A percentile compares a stretch with the other conserved stretches of the same genome.
Conservation (phyloP, 2,329 filamentous ascomycete genomes). For the Penicillium occitanis region DNA sequence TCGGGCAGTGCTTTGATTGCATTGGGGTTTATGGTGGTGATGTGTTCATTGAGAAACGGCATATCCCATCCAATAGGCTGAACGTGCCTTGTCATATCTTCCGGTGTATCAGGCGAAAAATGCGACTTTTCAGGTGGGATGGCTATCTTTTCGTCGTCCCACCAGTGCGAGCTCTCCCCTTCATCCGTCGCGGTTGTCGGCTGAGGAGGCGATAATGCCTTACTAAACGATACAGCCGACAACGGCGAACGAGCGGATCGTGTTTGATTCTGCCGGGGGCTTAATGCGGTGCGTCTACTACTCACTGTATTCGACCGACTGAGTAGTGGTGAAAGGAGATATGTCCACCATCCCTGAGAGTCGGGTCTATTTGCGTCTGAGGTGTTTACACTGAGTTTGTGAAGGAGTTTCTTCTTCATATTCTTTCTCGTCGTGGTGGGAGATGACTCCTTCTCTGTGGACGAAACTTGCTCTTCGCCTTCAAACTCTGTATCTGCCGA, state of each 20-base stretch:
- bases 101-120: slow-evolving; percentile 38
- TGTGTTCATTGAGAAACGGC: not conserved
- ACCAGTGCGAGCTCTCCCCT: slow-evolving; percentile 27
- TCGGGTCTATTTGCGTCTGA: slow-evolving; percentile 37
- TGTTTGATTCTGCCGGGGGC: slow-evolving; percentile 25
- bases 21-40: not conserved
- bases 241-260: slow-evolving; percentile 21
- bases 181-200: not conserved
- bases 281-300: slow-evolving; percentile 30
- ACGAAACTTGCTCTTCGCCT: slow-evolving; percentile 28
- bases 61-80: not conserved
- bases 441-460: slow-evolving; percentile 20
- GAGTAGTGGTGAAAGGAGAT: slow-evolving; percentile 47
- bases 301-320: slow-evolving; percentile 38
- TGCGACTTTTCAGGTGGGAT: slow-evolving; percentile 24
- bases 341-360: slow-evolving; percentile 54
- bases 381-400: slow-evolving; percentile 39
- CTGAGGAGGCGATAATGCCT: not conserved
- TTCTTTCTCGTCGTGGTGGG: slow-evolving; percentile 26
- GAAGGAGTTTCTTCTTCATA: slow-evolving; percentile 33
- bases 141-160: slow-evolving; percentile 26
- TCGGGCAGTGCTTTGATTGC: not conserved
- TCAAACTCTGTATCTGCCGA: slow-evolving; percentile 42
- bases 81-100: slow-evolving; percentile 10
- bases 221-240: slow-evolving; percentile 20